Conservation (phyloP, 768 basidiomycete species). For the Boletus patriciae region DNA sequence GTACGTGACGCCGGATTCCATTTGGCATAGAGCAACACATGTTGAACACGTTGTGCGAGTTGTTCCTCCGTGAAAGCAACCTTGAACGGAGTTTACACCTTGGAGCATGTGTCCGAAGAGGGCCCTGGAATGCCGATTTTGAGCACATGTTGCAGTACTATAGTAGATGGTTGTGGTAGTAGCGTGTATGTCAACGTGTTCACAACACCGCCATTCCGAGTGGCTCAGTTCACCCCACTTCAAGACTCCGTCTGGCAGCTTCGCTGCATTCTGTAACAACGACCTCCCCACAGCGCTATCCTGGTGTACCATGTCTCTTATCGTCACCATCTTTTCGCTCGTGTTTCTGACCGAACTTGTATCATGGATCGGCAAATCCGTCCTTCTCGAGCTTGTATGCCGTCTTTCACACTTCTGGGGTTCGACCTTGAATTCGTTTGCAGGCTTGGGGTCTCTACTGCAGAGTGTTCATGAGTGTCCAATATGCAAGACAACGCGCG, state of each 20-base stretch:
- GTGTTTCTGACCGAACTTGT: slow-evolving; percentile 83
- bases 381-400: slow-evolving; percentile 78
- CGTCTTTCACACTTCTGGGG: slow-evolving; percentile 1
- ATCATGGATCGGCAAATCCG: slow-evolving; percentile 85
- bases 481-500: slow-evolving; percentile 56
- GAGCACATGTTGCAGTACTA: background rate
- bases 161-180: background rate
- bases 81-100: no score
- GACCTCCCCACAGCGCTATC: background rate
- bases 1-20: no score
- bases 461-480: slow-evolving; percentile 57
- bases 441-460: slow-evolving; percentile 77
- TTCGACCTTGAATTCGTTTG: slow-evolving; percentile 1
- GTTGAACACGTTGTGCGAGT: no score
- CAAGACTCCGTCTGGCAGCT: background rate
- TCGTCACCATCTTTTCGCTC: slow-evolving; percentile 77
- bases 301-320: slow-evolving; percentile 61
- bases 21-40: no score
- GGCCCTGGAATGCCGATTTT: background rate
- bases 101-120: background rate
- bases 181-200: slow-evolving; percentile 21
- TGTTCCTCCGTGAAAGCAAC: no score
- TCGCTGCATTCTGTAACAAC: slow-evolving; percentile 8
- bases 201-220: background rate
- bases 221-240: background rate